Evolutionary conservation across 805 yeast species (phyloP), one percentile per base, ranked within the genome.

Genomic region (Myxozyma sirexii): DNA sequence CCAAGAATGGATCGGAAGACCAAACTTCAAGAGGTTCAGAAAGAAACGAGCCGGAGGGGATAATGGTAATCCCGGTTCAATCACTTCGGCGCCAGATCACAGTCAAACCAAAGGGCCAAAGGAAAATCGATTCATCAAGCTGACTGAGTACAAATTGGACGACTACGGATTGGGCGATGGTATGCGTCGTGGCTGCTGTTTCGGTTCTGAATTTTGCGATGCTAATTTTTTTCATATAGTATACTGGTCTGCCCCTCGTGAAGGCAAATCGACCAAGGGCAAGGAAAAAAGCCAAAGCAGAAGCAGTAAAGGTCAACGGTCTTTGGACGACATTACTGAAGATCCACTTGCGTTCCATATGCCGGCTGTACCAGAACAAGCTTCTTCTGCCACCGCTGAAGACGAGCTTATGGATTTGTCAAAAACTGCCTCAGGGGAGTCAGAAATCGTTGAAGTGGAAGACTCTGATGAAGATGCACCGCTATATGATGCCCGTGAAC

Each of bases 141-240:
- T 60, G 26, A 54, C 53, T 12, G 64, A 60, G 54, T 54, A 45
- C 38, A 57, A 43, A 26, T 47, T 17, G 15, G 48, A 60, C 17
- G 60, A 60, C 35, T 60, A 54, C 24, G 64, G 64, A 8, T 33
- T 60, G n/a, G 64, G 64, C 10, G 64, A 56, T 26, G 54, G 64
- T 60, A 52, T 27, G n/a, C n/a, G n/a, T n/a, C n/a, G n/a, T n/a
- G n/a, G n/a, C n/a, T n/a, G n/a, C n/a, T n/a, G 64, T 50, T 33
- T 39, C 15, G 8, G 13, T 42, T 49, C 19, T 19, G 19, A n/a
- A 44, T 19, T 5, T 37, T 19, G 23, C 12, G 12, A 2, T 42
- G 17, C 47, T 56, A 23, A 38, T 39, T n/a, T 37, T 27, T 37
- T 24, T n/a, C n/a, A 15, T 17, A 3, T 24, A 59, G 62, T 19